Percentiles rank a stretch among this genome's conserved stretches.
Evolutionary conservation across 768 basidiomycete species (phyloP).

Genomic region (Rhizopogon vulgaris): DNA sequence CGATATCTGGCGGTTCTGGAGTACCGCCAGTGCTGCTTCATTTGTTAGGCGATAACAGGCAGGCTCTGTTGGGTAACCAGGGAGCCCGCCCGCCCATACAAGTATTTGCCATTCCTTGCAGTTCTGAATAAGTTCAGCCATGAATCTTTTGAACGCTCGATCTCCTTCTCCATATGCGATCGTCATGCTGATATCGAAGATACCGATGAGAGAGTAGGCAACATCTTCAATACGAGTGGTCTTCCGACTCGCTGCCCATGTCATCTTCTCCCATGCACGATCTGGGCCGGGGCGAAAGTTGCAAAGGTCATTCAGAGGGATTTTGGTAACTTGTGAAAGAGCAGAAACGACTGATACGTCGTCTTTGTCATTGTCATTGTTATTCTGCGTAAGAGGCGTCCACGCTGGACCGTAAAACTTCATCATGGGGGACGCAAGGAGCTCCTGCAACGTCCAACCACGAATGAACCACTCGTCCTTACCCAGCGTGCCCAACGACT

Average conservation of each 20-base stretch:
- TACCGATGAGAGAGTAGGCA: slow-evolving; percentile 11
- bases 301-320: not conserved
- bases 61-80: not conserved
- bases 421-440: slow-evolving; percentile 8
- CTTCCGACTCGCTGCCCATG: slow-evolving; percentile 10
- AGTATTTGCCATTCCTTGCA: slow-evolving; percentile 8
- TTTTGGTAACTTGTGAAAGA: not conserved
- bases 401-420: slow-evolving; percentile 9
- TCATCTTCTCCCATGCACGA: slow-evolving; percentile 3
- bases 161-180: slow-evolving; percentile 13
- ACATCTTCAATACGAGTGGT: slow-evolving; percentile 13
- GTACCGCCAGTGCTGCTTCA: not conserved
- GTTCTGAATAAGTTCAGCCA: slow-evolving; percentile 1
- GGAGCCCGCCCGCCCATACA: slow-evolving; percentile 1
- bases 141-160: slow-evolving; percentile 10
- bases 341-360: not conserved
- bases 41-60: not conserved
- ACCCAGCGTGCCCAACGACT: not conserved
- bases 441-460: slow-evolving; percentile 10
- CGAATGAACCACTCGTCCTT: slow-evolving; percentile 9
- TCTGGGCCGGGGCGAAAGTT: slow-evolving; percentile 1
- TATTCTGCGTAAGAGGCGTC: not conserved
- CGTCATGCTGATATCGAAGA: slow-evolving; percentile 10
- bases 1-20: not conserved
- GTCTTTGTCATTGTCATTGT: not conserved